These are phyloP conservation scores for Zygoascus tannicola DNA, from an alignment of 805 yeast species.

Conservation along the genomic window DNA sequence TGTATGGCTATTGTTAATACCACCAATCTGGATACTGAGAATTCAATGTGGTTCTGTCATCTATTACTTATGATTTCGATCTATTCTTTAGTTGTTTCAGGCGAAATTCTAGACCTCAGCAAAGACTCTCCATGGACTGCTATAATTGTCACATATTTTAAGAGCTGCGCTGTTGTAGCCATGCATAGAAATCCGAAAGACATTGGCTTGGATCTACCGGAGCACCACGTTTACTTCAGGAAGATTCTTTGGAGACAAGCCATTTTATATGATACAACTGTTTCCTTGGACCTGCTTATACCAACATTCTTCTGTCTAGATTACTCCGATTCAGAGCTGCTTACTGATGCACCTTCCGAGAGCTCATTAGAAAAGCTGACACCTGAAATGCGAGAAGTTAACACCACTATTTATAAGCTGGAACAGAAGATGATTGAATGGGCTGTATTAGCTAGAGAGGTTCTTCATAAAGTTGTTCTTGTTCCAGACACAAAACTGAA, in stretches of 20 bases:
- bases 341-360: slow-evolving; percentile 3
- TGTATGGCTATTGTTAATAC: slow-evolving; percentile 6
- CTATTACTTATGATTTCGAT: slow-evolving; percentile 15
- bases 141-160: slow-evolving; percentile 18
- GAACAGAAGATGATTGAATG: slow-evolving; percentile 6
- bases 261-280: slow-evolving; percentile 18
- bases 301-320: slow-evolving; percentile 13
- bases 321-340: slow-evolving; percentile 9
- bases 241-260: slow-evolving; percentile 20
- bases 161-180: slow-evolving; percentile 21
- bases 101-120: slow-evolving; percentile 7
- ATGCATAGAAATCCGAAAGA: slow-evolving; percentile 23
- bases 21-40: slow-evolving; percentile 9
- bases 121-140: slow-evolving; percentile 13
- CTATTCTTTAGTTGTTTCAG: slow-evolving; percentile 8
- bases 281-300: slow-evolving; percentile 16
- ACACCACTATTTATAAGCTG: slow-evolving; percentile 2
- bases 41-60: slow-evolving; percentile 18
- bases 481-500: slow-evolving; percentile 5
- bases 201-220: slow-evolving; percentile 14
- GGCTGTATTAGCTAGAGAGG: slow-evolving; percentile 6
- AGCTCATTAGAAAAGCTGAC: neutral
- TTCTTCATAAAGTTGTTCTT: slow-evolving; percentile 10
- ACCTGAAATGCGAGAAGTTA: neutral
- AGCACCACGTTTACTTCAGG: slow-evolving; percentile 15